Base-by-base conservation (phyloP, 306 rosid genomes). In the Vicia villosa region DNA sequence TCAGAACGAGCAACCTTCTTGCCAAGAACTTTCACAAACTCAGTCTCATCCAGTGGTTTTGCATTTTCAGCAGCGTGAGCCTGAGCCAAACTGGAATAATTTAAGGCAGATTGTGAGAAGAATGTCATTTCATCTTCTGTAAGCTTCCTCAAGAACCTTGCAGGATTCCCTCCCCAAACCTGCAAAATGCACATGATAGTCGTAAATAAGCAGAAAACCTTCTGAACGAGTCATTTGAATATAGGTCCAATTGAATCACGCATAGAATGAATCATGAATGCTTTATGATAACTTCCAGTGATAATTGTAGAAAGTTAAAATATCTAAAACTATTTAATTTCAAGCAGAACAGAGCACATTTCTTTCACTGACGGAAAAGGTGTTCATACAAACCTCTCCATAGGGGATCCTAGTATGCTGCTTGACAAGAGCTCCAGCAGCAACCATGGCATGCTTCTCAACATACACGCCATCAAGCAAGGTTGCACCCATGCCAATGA, bases 111-210 rank as follows among this genome's bases (percentile, higher is more conserved):
- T 71, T 94, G 96, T 69, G 91, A 83, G 67, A 94, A 84, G 84
- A 90, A 94, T 64, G 92, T 77, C 82, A 87, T 87, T 87, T 94
- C 99, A 17, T 94, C 88, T 79, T 94, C 92, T 4, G 96, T 84
- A 26, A 94, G 97, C 87, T 87, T 94, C 83, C 99, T 88, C 82
- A 91, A 80, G 82, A 90, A 91, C 83, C 79, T 90, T 45, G 99
- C 97, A 1, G 99, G 99, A 74, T 91, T 94, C 43, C 99, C 99
- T 69, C 95, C 99, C 98, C 98, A 93, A 55, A 90, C 92, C 98
- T 93, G 82, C 64, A 69, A 69, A 68, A 74, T 34, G 41, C 62
- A 52, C 62, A 36, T 42, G 36, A 63, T 21, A 45, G 55, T 43
- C 38, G 19, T 15, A 52, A 22, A 54, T 64, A 24, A 66, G 66